These are phyloP conservation scores for Peronospora destructor DNA, from an alignment of 352 stramenopile genomes.

Conservation along the genomic window DNA sequence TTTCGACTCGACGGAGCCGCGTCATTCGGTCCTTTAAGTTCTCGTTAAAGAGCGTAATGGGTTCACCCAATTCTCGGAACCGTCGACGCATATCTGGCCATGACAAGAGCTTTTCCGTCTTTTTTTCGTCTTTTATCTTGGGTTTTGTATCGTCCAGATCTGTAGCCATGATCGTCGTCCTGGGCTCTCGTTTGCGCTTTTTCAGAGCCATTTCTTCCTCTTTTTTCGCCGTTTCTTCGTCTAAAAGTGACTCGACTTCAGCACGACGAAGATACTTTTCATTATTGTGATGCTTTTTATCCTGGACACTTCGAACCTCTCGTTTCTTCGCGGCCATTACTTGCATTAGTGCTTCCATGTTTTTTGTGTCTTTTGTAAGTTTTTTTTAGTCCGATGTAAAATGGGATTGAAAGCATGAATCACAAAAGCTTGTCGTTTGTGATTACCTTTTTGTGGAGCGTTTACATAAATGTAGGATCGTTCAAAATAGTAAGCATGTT, in stretches of 20 bases:
- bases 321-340: slow-evolving; percentile 82
- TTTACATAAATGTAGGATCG: too few species aligned
- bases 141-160: neutral
- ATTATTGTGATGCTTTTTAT: slow-evolving; percentile 42
- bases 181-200: slow-evolving; percentile 38
- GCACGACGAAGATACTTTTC: slow-evolving; percentile 76
- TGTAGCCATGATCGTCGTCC: neutral
- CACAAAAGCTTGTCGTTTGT: too few species aligned
- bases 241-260: slow-evolving; percentile 64
- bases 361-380: too few species aligned
- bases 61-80: slow-evolving; percentile 72
- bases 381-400: neutral
- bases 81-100: slow-evolving; percentile 74
- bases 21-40: slow-evolving; percentile 45
- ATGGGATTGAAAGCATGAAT: too few species aligned
- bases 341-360: slow-evolving; percentile 64
- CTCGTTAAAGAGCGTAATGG: slow-evolving; percentile 88
- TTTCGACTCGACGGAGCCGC: slow-evolving; percentile 60
- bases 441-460: too few species aligned
- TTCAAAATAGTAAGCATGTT: too few species aligned
- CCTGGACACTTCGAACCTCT: slow-evolving; percentile 48
- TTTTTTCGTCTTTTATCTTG: neutral
- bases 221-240: slow-evolving; percentile 17
- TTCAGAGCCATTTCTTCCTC: slow-evolving; percentile 18
- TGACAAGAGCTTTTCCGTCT: slow-evolving; percentile 28